These are phyloP conservation scores for Penicillium capsulatum DNA, from an alignment of 2,329 filamentous ascomycete species.

Conservation along the genomic window DNA sequence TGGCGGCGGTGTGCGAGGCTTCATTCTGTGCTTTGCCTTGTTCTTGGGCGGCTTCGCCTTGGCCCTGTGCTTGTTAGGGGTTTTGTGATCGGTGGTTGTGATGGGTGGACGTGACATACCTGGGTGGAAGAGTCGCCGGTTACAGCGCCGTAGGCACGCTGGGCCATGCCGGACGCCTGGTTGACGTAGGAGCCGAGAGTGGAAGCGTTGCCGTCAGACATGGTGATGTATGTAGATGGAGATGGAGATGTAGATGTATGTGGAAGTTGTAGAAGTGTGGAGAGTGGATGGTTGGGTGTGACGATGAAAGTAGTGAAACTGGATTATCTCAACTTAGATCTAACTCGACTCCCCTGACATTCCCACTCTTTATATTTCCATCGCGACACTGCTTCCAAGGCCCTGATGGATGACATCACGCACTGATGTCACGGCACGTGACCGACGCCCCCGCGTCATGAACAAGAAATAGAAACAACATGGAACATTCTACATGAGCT, in stretches of 20 bases:
- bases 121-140: constrained; percentile 69
- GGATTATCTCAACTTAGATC: no score
- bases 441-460: constrained; percentile 12
- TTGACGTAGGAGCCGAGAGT: constrained; percentile 76
- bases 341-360: background rate
- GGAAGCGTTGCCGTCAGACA: constrained; percentile 51
- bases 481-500: constrained; percentile 6
- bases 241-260: constrained; percentile 10
- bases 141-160: constrained; percentile 66
- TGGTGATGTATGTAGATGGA: constrained; percentile 14
- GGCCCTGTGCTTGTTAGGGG: constrained; percentile 53
- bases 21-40: constrained; percentile 59
- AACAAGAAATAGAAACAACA: constrained; percentile 2
- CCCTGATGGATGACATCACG: constrained; percentile 18
- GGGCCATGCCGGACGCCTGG: constrained; percentile 66
- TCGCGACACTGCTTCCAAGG: constrained; percentile 5
- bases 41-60: constrained; percentile 64
- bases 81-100: background rate
- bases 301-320: background rate
- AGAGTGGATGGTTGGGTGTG: background rate
- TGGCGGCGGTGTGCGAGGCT: constrained; percentile 69
- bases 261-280: constrained; percentile 1
- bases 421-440: constrained; percentile 23
- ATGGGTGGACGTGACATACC: constrained; percentile 33
- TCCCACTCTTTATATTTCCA: background rate